Evolutionary conservation across 2,329 filamentous ascomycete genomes (phyloP).

Genomic region (Fusarium praegraminearum): DNA sequence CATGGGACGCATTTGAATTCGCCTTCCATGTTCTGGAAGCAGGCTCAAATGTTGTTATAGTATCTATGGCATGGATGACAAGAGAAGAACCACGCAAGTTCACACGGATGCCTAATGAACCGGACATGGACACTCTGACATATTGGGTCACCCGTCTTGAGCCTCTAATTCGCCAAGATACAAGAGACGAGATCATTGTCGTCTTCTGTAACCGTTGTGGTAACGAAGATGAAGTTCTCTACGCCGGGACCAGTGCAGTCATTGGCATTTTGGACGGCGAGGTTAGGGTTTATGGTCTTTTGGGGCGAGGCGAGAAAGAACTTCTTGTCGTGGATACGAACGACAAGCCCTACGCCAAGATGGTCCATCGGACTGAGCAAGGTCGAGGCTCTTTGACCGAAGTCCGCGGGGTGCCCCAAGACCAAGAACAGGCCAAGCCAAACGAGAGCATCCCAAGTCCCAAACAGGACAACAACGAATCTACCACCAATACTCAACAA

Average conservation of each 20-base stretch:
- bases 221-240: conserved; percentile 72
- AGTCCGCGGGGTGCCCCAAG: too few relatives aligned
- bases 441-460: too few relatives aligned
- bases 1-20: conserved; percentile 58
- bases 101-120: conserved; percentile 64
- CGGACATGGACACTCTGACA: conserved; percentile 78
- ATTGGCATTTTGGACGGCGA: conserved; percentile 74
- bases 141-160: conserved; percentile 82
- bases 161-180: conserved; percentile 68
- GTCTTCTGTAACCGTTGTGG: conserved; percentile 79
- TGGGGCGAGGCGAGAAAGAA: conserved; percentile 76
- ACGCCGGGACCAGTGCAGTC: conserved; percentile 80
- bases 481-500: too few relatives aligned
- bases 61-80: conserved; percentile 85
- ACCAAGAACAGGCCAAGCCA: too few relatives aligned
- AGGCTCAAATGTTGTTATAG: conserved; percentile 71
- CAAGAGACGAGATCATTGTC: conserved; percentile 71
- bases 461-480: too few relatives aligned
- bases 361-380: conserved; percentile 7
- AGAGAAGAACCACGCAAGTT: conserved; percentile 62
- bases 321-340: conserved; percentile 58
- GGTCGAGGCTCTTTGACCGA: not conserved
- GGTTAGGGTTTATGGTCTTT: conserved; percentile 75
- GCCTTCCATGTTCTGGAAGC: conserved; percentile 68
- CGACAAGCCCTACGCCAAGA: conserved; percentile 2